Base-by-base conservation (phyloP, 495 filamentous ascomycete genomes). In the Letharia columbiana region DNA sequence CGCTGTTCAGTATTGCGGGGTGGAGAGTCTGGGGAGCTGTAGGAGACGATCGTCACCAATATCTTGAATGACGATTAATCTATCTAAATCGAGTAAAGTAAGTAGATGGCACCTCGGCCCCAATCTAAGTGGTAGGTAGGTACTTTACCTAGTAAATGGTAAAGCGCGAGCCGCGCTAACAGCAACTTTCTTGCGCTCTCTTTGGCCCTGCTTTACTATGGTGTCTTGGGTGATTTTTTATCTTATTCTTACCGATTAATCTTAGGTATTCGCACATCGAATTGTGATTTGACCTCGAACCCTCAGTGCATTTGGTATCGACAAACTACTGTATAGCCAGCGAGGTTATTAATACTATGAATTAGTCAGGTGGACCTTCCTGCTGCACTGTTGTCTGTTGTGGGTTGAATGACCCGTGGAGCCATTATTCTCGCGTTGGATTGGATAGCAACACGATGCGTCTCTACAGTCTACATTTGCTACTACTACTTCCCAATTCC, bases 331-430 rank as follows among this genome's bases (percentile, higher is more conserved):
- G 23, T 28, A 28, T 28, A 28, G 23, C 23, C 23, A 28, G 23
- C 23, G 23, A 28, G 23, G 37, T 39, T 4, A 8, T 39, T 4
- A 39, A 39, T 39, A 4, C 37, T 4, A 20, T 20, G 18, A 45
- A 10, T 31, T 41, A 15, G n/a, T 44, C 42, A n/a, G 12, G 39
- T 3, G 2, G 33, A 15, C 35, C 8, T n/a, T 37, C 33, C 39
- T 35, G 37, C 57, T 54, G 39, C 23, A 56, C 11, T 41, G 47
- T 15, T 33, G 17, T 42, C 49, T 33, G 31, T 18, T 33, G 31
- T 18, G 37, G 39, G 39, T 39, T 31, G 37, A 64, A n/a, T 31
- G 39, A 64, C 31, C 52, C 42, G 62, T 58, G 62, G 52, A 33
- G n/a, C 40, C 13, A 2, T 58, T 45, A 2, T 58, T 45, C 23